These are phyloP conservation scores for Mycena polygramma DNA, from an alignment of 768 basidiomycete species.

Conservation along the genomic window DNA sequence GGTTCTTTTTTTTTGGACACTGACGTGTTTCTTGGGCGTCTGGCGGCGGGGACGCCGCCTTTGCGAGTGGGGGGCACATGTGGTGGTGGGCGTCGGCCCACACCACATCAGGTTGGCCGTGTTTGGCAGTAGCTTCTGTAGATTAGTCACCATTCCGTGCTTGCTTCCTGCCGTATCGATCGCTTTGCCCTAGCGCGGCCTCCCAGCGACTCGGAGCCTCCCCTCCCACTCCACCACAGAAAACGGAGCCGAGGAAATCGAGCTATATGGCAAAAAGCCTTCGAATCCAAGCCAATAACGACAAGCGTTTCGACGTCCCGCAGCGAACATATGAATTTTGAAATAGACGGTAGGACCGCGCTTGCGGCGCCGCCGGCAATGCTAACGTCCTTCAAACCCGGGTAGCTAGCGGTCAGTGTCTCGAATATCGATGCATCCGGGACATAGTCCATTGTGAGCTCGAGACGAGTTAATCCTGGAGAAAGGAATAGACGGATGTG, in stretches of 20 bases:
- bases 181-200: no score
- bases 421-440: not conserved
- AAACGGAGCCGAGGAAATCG: not conserved
- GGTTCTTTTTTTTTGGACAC: no score
- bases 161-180: no score
- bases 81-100: no score
- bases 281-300: not conserved
- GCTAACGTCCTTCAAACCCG: not conserved
- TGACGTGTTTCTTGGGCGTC: no score
- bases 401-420: not conserved
- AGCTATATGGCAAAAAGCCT: slow-evolving; percentile 1
- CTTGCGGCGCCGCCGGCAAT: not conserved
- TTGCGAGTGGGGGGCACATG: no score
- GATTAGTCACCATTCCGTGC: no score
- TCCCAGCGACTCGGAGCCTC: no score
- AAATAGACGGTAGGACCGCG: not conserved
- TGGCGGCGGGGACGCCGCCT: no score
- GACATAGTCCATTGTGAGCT: not conserved
- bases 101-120: no score
- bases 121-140: no score
- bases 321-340: not conserved
- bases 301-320: slow-evolving; percentile 1
- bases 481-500: slow-evolving; percentile 14
- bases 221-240: no score
- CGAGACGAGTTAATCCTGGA: not conserved